Evolutionary conservation across 148 eudicot species (phyloP), one percentile per base, ranked within the genome.

Genomic region (Vaccinium vitisidaea): DNA sequence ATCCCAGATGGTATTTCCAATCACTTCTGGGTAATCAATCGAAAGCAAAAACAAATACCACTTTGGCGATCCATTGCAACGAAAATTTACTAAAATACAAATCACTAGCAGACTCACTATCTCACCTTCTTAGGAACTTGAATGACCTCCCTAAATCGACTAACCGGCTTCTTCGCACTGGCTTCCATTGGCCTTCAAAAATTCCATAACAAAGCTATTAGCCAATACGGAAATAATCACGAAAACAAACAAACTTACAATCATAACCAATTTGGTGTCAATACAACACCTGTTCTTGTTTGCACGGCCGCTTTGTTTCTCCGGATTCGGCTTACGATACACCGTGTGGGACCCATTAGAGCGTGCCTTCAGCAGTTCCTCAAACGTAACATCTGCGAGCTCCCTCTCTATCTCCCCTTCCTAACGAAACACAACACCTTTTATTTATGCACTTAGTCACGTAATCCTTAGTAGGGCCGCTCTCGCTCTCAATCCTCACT

Each of bases 111-210:
- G 30, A 19, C 49, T 80, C 1, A 18, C 73, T 11, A 1, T 2
- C 90, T 91, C 75, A 92, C 98, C 93, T 83, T 95, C 85, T 95
- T 95, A 55, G 98, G 98, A 52, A 80, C 98, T 92, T 97, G 99
- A 86, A 97, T 86, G 43, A 94, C 94, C 91, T 97, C 99, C 86
- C 98, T 89, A 83, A 89, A 93, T 86, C 91, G 90, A 80, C 92
- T 86, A 83, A 97, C 94, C 1, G 98, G 98, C 78, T 89, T 94
- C 86, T 97, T 97, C 92, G 94, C 90, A 89, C 94, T 95, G 50
- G 91, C 87, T 85, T 97, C 99, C 92, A 91, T 87, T 36, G 99
- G 98, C 95, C 99, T 94, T 80, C 87, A 88, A 63, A 79, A 61
- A 80, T 58, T 15, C 65, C 67, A 85, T 10, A 85, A 21, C 25